These are phyloP conservation scores for Fusarium tjaetaba DNA, from an alignment of 2,329 filamentous ascomycete species.

Conservation along the genomic window DNA sequence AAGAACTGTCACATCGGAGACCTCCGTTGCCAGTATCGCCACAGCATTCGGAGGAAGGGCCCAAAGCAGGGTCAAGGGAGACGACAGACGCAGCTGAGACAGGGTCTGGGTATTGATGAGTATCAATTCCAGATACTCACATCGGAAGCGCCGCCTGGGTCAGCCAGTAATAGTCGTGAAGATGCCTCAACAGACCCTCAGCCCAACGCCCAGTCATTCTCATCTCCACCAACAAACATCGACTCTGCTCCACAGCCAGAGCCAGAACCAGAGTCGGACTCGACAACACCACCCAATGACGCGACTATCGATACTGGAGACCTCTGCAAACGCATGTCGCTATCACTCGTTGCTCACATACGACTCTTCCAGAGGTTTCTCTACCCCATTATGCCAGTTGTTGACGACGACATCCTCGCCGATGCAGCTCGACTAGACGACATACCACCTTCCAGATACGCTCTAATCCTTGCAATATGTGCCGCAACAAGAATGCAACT, in stretches of 20 bases:
- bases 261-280: background rate
- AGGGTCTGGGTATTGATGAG: constrained; percentile 22
- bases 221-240: background rate
- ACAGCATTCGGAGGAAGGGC: constrained; percentile 45
- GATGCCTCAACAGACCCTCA: background rate
- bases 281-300: background rate
- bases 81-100: constrained; percentile 43
- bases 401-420: constrained; percentile 43
- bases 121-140: constrained; percentile 39
- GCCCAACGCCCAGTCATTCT: background rate
- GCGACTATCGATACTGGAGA: background rate
- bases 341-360: constrained; percentile 42
- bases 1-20: constrained; percentile 42
- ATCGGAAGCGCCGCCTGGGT: background rate
- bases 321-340: constrained; percentile 35
- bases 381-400: constrained; percentile 48
- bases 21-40: constrained; percentile 46
- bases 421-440: constrained; percentile 41
- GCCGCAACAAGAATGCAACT: constrained; percentile 47
- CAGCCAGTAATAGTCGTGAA: background rate
- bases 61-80: constrained; percentile 45
- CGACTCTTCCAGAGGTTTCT: constrained; percentile 45
- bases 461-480: constrained; percentile 44
- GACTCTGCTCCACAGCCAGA: background rate
- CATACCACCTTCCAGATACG: constrained; percentile 43